Evolutionary conservation across 23 red algal species (phyloP).

Genomic region (Pyropia yezoensis): DNA sequence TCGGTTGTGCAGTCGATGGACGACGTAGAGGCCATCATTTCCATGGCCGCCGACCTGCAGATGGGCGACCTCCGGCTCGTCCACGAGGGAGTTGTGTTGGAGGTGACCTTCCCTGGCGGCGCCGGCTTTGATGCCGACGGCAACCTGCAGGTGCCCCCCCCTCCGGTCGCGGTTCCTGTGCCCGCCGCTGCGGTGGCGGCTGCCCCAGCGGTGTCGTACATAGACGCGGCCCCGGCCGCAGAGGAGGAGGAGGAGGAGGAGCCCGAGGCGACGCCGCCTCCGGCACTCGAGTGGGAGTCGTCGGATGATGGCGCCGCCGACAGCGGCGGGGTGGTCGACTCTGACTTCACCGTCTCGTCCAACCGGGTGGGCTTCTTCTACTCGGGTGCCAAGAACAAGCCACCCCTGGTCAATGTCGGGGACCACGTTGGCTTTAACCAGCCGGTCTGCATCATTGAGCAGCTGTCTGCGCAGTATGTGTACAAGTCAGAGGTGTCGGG

Average conservation of each 20-base stretch:
- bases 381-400: conserved; percentile 63
- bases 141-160: not conserved
- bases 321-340: conserved; percentile 17
- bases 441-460: conserved; percentile 88
- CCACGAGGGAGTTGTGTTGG: conserved; percentile 30
- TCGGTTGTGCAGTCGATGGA: conserved; percentile 27
- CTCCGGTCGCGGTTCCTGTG: not conserved
- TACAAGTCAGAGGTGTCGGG: conserved; percentile 82
- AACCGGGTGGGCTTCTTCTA: conserved; percentile 83
- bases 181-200: not conserved
- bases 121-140: conserved; percentile 19
- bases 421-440: conserved; percentile 69
- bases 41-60: conserved; percentile 28
- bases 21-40: conserved; percentile 42
- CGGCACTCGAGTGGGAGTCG: not conserved
- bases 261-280: not conserved
- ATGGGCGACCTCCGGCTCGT: conserved; percentile 34
- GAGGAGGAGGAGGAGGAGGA: conserved; percentile 1
- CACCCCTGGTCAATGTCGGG: conserved; percentile 71
- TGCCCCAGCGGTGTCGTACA: not conserved
- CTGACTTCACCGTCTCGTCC: conserved; percentile 65
- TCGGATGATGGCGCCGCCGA: conserved; percentile 7
- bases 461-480: conserved; percentile 80
- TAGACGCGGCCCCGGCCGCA: not conserved
- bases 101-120: conserved; percentile 35